phyloP scores from a whole-genome alignment of 2,329 filamentous ascomycete species.

The Trichophyton equinum region DNA sequence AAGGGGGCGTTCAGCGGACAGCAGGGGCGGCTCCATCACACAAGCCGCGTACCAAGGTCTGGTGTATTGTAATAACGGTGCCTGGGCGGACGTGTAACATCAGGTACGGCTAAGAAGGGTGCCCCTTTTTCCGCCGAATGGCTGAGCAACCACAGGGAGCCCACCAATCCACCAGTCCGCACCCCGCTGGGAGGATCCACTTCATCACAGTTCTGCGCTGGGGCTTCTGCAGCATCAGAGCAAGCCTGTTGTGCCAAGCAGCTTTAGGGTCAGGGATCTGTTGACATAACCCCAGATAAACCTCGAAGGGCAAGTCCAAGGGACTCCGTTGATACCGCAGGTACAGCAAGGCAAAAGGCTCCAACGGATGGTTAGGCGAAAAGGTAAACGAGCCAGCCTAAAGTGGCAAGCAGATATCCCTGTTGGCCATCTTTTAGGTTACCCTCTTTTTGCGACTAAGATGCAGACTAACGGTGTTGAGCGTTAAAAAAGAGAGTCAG shows the following conservation, averaged over 20 bases:
- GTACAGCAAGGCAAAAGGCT: not conserved
- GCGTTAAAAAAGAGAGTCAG: slow-evolving; percentile 3
- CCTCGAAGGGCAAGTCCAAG: not conserved
- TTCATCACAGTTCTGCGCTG: not conserved
- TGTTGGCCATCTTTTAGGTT: slow-evolving; percentile 3
- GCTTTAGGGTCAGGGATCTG: not conserved
- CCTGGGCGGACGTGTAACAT: slow-evolving; percentile 2
- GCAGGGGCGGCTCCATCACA: slow-evolving; percentile 4
- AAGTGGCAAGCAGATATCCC: slow-evolving; percentile 4
- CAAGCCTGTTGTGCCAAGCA: not conserved
- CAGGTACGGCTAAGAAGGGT: slow-evolving; percentile 1
- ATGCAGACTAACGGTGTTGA: slow-evolving; percentile 1
- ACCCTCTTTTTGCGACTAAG: not conserved
- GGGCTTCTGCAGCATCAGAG: slow-evolving; percentile 2
- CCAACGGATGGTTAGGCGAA: slow-evolving; percentile 1
- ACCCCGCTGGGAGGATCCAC: not conserved
- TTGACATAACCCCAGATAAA: slow-evolving; percentile 1
- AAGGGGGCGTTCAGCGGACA: slow-evolving; percentile 1
- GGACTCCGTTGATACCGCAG: not conserved
- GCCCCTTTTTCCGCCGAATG: slow-evolving; percentile 3
- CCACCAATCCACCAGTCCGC: slow-evolving; percentile 1
- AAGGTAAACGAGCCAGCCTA: not conserved
- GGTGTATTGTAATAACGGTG: slow-evolving; percentile 5
- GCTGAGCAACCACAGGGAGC: not conserved
- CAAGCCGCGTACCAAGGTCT: slow-evolving; percentile 4